Percentiles rank a stretch among this genome's conserved stretches.
These are phyloP conservation scores for Thielaviopsis cerberus DNA, from an alignment of 2,329 filamentous ascomycete genomes.

Conservation along the genomic window DNA sequence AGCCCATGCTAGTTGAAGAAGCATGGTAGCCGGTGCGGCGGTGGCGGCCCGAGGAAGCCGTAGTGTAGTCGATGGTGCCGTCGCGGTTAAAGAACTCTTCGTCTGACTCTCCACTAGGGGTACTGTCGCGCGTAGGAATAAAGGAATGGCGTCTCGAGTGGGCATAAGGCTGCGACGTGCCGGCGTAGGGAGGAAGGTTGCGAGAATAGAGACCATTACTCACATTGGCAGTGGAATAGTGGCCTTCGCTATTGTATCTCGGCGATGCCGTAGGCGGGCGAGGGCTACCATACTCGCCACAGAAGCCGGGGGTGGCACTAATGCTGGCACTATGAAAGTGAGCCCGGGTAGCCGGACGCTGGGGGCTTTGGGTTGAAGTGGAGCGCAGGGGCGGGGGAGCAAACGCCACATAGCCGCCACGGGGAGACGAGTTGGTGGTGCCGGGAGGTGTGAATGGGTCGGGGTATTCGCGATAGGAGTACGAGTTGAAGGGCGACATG, in stretches of 20 bases:
- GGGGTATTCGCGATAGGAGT: background rate
- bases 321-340: constrained; percentile 10
- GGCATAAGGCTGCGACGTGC: constrained; percentile 23
- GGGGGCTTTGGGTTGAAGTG: constrained; percentile 8
- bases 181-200: constrained; percentile 28
- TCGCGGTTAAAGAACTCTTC: constrained; percentile 24
- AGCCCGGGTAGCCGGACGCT: constrained; percentile 12
- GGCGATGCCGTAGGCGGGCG: constrained; percentile 36
- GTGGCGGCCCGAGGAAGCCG: constrained; percentile 3
- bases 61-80: constrained; percentile 3
- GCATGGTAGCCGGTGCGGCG: constrained; percentile 5
- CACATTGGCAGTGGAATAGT: constrained; percentile 49
- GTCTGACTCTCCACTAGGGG: constrained; percentile 43
- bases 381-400: constrained; percentile 1
- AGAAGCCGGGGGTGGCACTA: constrained; percentile 4
- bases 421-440: constrained; percentile 7
- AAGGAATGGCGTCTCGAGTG: constrained; percentile 38
- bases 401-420: constrained; percentile 1
- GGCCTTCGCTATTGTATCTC: constrained; percentile 42
- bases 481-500: background rate
- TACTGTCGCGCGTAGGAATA: constrained; percentile 40
- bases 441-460: constrained; percentile 7
- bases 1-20: background rate
- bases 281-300: constrained; percentile 18
- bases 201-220: constrained; percentile 31